Percentiles rank a stretch among this genome's conserved stretches.
Conservation (phyloP, 1,284 basidiomycete species). For the Mrakiaceae sp. region DNA sequence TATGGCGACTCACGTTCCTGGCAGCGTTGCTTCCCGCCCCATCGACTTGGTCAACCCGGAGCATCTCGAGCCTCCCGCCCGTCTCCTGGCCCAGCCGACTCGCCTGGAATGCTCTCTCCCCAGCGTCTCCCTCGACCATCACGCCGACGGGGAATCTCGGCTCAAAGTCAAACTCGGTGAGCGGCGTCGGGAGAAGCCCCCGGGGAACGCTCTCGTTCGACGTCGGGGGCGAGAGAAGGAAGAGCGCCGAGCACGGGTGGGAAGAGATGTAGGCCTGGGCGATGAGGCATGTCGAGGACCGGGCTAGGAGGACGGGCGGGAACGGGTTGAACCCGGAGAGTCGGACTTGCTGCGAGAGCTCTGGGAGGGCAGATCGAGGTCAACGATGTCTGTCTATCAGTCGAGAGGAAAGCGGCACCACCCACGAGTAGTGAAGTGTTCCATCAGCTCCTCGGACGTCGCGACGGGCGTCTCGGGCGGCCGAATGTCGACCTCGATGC, state of each 20-base stretch:
- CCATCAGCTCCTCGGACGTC: constrained; percentile 10
- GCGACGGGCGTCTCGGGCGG: not conserved
- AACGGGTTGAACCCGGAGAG: constrained; percentile 10
- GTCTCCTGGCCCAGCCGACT: constrained; percentile 6
- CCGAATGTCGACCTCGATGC: constrained; percentile 12
- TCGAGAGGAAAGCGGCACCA: not conserved
- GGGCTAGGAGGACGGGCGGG: constrained; percentile 15
- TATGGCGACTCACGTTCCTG: not conserved
- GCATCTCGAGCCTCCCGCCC: constrained; percentile 7
- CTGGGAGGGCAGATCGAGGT: not conserved
- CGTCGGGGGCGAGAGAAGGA: constrained; percentile 19
- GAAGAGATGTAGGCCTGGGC: constrained; percentile 21
- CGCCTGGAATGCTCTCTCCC: constrained; percentile 1
- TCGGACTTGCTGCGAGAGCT: constrained; percentile 12
- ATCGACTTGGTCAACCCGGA: not conserved
- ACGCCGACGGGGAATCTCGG: constrained; percentile 20
- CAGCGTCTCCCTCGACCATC: constrained; percentile 4
- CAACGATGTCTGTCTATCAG: not conserved
- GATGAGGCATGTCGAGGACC: constrained; percentile 14
- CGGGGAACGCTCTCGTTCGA: not conserved
- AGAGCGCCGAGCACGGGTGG: constrained; percentile 19
- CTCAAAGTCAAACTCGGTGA: constrained; percentile 20
- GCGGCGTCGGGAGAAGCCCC: not conserved
- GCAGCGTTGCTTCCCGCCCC: not conserved
- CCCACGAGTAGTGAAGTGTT: constrained; percentile 8